phyloP scores from a whole-genome alignment of 1,139 yeast species.

The Protomyces macrosporus region DNA sequence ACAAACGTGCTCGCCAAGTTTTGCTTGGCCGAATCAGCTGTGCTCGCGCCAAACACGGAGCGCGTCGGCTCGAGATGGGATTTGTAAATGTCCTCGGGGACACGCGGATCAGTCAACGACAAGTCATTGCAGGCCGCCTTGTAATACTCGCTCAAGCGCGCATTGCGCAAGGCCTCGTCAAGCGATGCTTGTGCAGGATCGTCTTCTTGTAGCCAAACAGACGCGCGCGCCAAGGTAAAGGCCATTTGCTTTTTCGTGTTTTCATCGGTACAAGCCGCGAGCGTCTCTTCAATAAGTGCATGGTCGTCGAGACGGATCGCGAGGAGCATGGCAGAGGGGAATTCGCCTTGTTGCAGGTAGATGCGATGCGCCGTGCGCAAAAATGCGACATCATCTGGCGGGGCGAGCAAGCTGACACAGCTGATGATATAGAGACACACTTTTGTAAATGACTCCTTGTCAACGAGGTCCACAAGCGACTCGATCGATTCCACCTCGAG shows the following conservation, averaged over 20 bases:
- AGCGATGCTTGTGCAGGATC: conserved; percentile 53
- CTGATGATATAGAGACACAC: conserved; percentile 85
- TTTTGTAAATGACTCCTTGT: conserved; percentile 74
- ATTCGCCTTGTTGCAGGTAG: conserved; percentile 69
- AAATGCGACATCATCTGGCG: conserved; percentile 85
- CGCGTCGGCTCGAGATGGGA: conserved; percentile 71
- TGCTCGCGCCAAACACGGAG: conserved; percentile 54
- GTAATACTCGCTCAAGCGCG: conserved; percentile 71
- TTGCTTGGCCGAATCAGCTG: conserved; percentile 91
- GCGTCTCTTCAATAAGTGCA: conserved; percentile 68
- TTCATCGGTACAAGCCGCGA: conserved; percentile 64
- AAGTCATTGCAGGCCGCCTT: conserved; percentile 76
- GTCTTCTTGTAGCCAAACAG: conserved; percentile 63
- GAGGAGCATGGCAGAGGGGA: conserved; percentile 82
- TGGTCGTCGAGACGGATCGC: conserved; percentile 88
- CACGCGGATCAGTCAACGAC: conserved; percentile 80
- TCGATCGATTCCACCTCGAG: conserved; percentile 85
- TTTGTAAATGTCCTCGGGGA: conserved; percentile 92
- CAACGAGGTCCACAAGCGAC: conserved; percentile 75
- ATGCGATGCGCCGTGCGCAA: conserved; percentile 87
- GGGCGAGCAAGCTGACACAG: conserved; percentile 91
- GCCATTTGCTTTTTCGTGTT: conserved; percentile 79
- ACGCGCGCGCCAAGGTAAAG: conserved; percentile 80
- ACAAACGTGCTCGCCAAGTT: conserved; percentile 94
- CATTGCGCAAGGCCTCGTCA: conserved; percentile 80